Conservation (phyloP, 768 basidiomycete genomes). For the Trametes cinnabarina region DNA sequence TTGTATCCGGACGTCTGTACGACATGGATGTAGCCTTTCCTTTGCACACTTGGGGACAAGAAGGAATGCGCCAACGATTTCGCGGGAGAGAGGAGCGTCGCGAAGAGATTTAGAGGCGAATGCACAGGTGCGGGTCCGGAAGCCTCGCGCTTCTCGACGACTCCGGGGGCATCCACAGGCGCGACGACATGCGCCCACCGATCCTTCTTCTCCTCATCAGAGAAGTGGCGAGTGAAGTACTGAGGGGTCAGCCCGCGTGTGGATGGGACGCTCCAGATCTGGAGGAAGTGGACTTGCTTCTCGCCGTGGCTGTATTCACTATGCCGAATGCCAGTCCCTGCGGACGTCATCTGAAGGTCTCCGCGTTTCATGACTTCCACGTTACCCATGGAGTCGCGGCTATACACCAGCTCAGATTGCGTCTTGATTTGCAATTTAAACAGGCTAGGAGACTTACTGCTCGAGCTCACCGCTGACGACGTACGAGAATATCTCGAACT, state of each 20-base stretch:
- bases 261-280: slow-evolving; percentile 66
- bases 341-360: slow-evolving; percentile 86
- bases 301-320: slow-evolving; percentile 60
- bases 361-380: slow-evolving; percentile 86
- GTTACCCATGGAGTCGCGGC: slow-evolving; percentile 91
- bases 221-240: slow-evolving; percentile 87
- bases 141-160: slow-evolving; percentile 60
- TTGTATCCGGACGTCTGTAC: slow-evolving; percentile 86
- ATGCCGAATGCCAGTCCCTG: slow-evolving; percentile 90
- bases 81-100: slow-evolving; percentile 65
- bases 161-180: slow-evolving; percentile 58
- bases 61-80: slow-evolving; percentile 54
- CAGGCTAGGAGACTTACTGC: slow-evolving; percentile 53
- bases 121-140: slow-evolving; percentile 81
- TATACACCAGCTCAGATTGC: slow-evolving; percentile 31
- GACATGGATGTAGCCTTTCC: slow-evolving; percentile 82
- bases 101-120: slow-evolving; percentile 65
- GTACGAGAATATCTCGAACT: slow-evolving; percentile 93
- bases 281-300: slow-evolving; percentile 55
- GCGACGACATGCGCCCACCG: slow-evolving; percentile 75
- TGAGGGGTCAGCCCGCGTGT: slow-evolving; percentile 55
- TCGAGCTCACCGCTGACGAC: slow-evolving; percentile 75
- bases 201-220: slow-evolving; percentile 78
- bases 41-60: slow-evolving; percentile 34
- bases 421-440: not conserved